Conservation (phyloP, 139 green algal genomes). For the Spirogloea muscicola region DNA sequence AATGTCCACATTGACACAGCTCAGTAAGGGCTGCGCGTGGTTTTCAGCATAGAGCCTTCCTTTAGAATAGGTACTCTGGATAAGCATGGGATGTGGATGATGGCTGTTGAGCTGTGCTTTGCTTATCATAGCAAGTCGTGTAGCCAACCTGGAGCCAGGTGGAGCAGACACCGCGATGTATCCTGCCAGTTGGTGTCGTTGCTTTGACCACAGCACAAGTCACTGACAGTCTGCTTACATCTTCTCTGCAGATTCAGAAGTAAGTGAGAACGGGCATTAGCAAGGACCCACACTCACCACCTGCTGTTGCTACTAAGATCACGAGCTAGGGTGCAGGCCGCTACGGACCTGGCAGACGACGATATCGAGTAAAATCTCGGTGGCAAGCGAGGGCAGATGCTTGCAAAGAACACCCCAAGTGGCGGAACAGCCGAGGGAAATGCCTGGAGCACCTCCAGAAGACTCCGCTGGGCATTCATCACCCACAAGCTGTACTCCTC, state of each 20-base stretch:
- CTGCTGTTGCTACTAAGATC: not conserved
- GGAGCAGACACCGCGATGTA: conserved; percentile 63
- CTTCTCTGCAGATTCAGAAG: conserved; percentile 1
- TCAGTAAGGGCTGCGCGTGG: no score
- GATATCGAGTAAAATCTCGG: conserved; percentile 54
- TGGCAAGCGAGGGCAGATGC: conserved; percentile 69
- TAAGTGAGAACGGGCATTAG: not conserved
- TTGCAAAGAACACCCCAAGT: conserved; percentile 84
- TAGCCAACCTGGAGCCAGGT: conserved; percentile 43
- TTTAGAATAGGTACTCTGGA: no score
- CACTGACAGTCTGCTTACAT: conserved; percentile 36
- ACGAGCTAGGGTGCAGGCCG: conserved; percentile 22
- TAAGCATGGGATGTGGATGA: no score
- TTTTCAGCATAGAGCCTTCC: no score
- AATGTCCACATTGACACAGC: no score
- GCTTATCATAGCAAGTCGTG: no score
- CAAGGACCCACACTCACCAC: not conserved
- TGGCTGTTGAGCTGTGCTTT: no score
- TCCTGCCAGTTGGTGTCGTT: conserved; percentile 62
- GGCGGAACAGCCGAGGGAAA: conserved; percentile 74
- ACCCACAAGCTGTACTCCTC: conserved; percentile 42
- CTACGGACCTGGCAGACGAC: conserved; percentile 52
- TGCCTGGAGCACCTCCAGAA: conserved; percentile 77
- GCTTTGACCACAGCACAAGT: conserved; percentile 79
- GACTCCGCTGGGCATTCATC: conserved; percentile 15